Conservation (phyloP, 129 eudicot species). For the Chrysanthemum makinoi region DNA sequence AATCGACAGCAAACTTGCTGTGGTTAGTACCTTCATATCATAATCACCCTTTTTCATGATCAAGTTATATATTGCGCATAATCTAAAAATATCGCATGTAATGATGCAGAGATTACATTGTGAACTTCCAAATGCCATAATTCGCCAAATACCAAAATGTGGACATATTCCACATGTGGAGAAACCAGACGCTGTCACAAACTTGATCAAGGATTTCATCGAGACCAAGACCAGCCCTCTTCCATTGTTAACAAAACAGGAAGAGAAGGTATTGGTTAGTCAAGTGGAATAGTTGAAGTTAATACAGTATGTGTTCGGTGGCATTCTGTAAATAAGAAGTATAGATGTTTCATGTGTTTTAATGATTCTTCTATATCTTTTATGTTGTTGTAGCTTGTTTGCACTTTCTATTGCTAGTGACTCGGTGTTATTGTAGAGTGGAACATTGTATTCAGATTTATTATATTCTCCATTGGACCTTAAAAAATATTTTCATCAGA, state of each 20-base stretch:
- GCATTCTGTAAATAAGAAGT: too few species aligned
- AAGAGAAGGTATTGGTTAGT: conserved; percentile 23
- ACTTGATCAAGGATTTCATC: conserved; percentile 58
- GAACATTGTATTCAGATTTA: too few species aligned
- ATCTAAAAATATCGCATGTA: not conserved
- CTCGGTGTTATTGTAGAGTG: too few species aligned
- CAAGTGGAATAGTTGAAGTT: conserved; percentile 24
- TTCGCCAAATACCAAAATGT: conserved; percentile 80
- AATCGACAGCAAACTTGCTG: conserved; percentile 73
- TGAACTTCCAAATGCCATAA: conserved; percentile 70
- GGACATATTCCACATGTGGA: conserved; percentile 95
- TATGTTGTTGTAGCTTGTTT: too few species aligned
- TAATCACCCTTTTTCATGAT: not conserved
- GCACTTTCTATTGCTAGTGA: too few species aligned
- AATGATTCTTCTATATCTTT: too few species aligned
- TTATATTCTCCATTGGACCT: too few species aligned
- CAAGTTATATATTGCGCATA: not conserved
- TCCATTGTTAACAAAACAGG: conserved; percentile 14
- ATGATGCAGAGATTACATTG: conserved; percentile 62
- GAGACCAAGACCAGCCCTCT: not conserved
- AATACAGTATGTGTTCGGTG: too few species aligned
- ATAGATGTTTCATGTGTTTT: too few species aligned
- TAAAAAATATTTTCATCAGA: too few species aligned
- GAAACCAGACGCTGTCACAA: conserved; percentile 63
- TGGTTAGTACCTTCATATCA: conserved; percentile 43